Evolutionary conservation across 1,139 yeast genomes (phyloP), one percentile per base, ranked within the genome.

Genomic region (Taphrina betulina): DNA sequence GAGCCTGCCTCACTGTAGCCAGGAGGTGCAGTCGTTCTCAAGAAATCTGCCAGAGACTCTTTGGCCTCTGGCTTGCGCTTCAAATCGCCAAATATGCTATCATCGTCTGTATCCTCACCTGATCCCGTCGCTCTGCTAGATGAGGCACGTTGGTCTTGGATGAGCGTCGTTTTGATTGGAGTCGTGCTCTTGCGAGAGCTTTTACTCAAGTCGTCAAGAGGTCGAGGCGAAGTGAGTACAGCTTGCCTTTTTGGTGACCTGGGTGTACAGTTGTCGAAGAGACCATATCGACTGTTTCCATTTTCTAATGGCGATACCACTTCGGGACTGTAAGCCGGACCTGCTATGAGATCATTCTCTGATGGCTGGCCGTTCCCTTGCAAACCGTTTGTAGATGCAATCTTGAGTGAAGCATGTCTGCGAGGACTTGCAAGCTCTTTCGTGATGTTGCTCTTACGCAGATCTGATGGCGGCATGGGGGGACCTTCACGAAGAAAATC

Each of bases 271-370:
- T n/a, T n/a, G n/a, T n/a, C n/a, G n/a, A n/a, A n/a, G n/a, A n/a
- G n/a, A n/a, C n/a, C n/a, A n/a, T n/a, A n/a, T n/a, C n/a, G n/a
- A n/a, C n/a, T n/a, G n/a, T n/a, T n/a, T n/a, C n/a, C n/a, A n/a
- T n/a, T n/a, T n/a, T n/a, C n/a, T n/a, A n/a, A n/a, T n/a, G n/a
- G n/a, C n/a, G n/a, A n/a, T n/a, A n/a, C n/a, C n/a, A n/a, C n/a
- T n/a, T n/a, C n/a, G n/a, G n/a, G n/a, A n/a, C n/a, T n/a, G 26
- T 50, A 50, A 4, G 54, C 54, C 5, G 45, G 54, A 7, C 54
- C 54, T 12, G 54, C 54, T 12, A 50, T 24, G 34, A 50, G 23
- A 16, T 31, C 40, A 31, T 50, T 40, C 29, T 22, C 46, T 12
- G 7, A 7, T 12, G 7, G 10, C 31, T 26, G 10, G 2, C 48